A percentile compares a stretch with the other conserved stretches of the same genome.
phyloP scores from a whole-genome alignment of 768 basidiomycete species.

The Floccularia luteovirens region DNA sequence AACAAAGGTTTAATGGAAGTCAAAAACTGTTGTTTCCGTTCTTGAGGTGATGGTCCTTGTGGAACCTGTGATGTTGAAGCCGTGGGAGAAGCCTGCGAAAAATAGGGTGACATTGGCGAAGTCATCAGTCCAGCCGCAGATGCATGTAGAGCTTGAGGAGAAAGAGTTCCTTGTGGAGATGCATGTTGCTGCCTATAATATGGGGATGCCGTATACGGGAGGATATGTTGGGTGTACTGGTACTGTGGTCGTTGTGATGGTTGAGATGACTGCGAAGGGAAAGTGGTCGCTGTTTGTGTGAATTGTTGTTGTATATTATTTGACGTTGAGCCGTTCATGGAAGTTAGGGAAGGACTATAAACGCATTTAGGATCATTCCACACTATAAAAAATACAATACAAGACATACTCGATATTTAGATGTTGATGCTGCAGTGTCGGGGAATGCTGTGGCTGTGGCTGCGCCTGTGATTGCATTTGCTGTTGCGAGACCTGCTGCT shows the following conservation, averaged over 20 bases:
- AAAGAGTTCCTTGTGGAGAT: constrained; percentile 53
- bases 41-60: constrained; percentile 28
- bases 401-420: constrained; percentile 68
- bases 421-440: constrained; percentile 20
- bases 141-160: constrained; percentile 63
- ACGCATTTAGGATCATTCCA: constrained; percentile 7
- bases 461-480: constrained; percentile 21
- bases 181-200: constrained; percentile 26
- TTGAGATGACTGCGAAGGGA: constrained; percentile 24
- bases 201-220: constrained; percentile 6
- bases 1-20: constrained; percentile 48
- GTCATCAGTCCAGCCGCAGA: constrained; percentile 41
- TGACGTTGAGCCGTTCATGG: constrained; percentile 39
- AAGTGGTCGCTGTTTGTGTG: constrained; percentile 30
- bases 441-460: constrained; percentile 18
- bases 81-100: constrained; percentile 14
- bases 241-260: constrained; percentile 18
- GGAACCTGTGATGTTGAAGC: constrained; percentile 12
- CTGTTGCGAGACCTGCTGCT: constrained; percentile 12
- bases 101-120: constrained; percentile 24
- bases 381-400: no score
- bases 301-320: constrained; percentile 36
- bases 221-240: constrained; percentile 10
- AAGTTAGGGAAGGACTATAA: constrained; percentile 51
- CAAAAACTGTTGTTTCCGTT: constrained; percentile 48